Conservation (phyloP, 2,329 filamentous ascomycete genomes). For the Sphaerulina populicola region DNA sequence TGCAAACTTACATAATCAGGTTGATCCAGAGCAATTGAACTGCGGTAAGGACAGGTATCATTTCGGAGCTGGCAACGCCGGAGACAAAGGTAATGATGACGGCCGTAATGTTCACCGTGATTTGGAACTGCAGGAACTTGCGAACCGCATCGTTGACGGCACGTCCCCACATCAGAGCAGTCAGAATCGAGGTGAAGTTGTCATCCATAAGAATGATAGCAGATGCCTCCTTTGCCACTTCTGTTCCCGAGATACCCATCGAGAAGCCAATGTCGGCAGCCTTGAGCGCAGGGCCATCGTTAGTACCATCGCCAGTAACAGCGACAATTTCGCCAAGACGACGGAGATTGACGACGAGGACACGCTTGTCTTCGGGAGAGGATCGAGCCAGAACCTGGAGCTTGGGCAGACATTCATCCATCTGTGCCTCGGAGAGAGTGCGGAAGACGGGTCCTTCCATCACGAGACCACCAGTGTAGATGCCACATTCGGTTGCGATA, state of each 20-base stretch:
- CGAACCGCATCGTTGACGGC: conserved; percentile 50
- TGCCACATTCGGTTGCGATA: conserved; percentile 65
- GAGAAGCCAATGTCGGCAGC: conserved; percentile 60
- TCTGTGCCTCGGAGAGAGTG: conserved; percentile 36
- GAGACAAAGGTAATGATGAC: conserved; percentile 82
- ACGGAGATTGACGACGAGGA: conserved; percentile 55
- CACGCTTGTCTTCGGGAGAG: conserved; percentile 60
- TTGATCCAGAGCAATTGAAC: conserved; percentile 95
- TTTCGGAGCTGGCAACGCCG: conserved; percentile 61
- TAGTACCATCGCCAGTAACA: conserved; percentile 59
- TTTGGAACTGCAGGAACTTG: conserved; percentile 59
- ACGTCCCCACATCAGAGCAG: conserved; percentile 54
- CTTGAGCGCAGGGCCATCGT: conserved; percentile 58
- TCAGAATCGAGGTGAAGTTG: conserved; percentile 55
- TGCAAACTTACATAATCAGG: conserved; percentile 58
- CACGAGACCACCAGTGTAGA: conserved; percentile 43
- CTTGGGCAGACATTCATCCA: conserved; percentile 51
- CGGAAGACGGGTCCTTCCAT: conserved; percentile 42
- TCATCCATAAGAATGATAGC: conserved; percentile 56
- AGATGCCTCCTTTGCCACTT: conserved; percentile 56
- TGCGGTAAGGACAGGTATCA: conserved; percentile 70
- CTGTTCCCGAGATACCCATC: conserved; percentile 59
- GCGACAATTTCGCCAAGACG: conserved; percentile 58
- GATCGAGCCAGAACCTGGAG: conserved; percentile 61
- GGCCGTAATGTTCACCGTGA: conserved; percentile 86